These are phyloP conservation scores for Suaeda aralocaspica DNA, from an alignment of 148 eudicot genomes.

Conservation along the genomic window DNA sequence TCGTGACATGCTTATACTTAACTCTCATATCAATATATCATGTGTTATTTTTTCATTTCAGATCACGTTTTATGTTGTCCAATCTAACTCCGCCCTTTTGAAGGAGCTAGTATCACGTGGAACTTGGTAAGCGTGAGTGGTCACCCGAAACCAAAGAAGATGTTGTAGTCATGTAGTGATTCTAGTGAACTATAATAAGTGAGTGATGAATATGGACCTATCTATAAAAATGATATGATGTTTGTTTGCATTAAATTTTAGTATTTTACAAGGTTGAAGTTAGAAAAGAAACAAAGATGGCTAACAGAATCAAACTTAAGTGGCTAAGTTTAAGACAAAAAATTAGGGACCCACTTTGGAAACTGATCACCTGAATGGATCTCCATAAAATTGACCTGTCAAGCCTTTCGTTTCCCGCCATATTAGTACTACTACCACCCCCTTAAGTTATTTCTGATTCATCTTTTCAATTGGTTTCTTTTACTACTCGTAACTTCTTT, in stretches of 20 bases:
- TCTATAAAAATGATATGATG: not conserved
- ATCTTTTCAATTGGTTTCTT: no score
- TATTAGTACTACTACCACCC: not conserved
- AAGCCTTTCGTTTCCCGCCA: not conserved
- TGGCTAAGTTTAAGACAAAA: conserved; percentile 12
- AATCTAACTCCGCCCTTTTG: no score
- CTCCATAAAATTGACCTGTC: conserved; percentile 10
- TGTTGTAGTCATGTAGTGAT: no score
- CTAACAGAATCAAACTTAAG: conserved; percentile 19
- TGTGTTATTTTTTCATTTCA: no score
- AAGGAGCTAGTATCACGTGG: no score
- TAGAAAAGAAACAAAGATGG: conserved; percentile 6
- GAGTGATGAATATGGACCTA: not conserved
- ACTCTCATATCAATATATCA: no score
- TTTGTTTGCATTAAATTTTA: not conserved
- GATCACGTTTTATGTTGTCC: no score
- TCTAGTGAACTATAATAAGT: no score
- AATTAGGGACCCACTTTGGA: conserved; percentile 16
- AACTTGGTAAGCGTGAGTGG: no score
- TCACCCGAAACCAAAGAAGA: not conserved
- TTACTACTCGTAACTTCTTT: no score
- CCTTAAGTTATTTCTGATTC: not conserved
- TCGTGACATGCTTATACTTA: no score
- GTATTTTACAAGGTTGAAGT: not conserved
- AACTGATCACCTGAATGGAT: conserved; percentile 23